These are phyloP conservation scores for Capsella bursapastoris DNA, from an alignment of 345 rosid species.

Conservation along the genomic window DNA sequence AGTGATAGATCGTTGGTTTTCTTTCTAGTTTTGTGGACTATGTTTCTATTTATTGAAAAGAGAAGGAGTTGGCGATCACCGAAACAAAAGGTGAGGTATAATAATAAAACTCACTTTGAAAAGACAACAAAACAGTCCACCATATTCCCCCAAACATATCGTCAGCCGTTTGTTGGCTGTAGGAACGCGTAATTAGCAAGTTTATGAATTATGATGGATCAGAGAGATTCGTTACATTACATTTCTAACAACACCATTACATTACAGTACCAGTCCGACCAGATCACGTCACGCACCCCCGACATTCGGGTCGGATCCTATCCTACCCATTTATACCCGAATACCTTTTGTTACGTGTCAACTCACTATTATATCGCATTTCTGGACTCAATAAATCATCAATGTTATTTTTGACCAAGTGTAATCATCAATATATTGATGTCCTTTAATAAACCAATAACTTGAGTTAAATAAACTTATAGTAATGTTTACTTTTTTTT, in stretches of 20 bases:
- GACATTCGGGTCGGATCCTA: slow-evolving; percentile 41
- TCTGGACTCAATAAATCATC: not conserved
- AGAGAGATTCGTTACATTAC: slow-evolving; percentile 47
- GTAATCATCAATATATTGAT: not conserved
- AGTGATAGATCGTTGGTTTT: not conserved
- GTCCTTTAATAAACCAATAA: not conserved
- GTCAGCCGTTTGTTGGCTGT: slow-evolving; percentile 34
- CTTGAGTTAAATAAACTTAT: not conserved
- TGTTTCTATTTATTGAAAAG: not conserved
- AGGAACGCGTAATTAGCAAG: slow-evolving; percentile 36
- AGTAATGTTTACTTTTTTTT: too few relatives aligned
- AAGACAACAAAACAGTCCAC: slow-evolving; percentile 25
- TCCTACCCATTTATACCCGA: slow-evolving; percentile 11
- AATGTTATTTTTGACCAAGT: too few relatives aligned
- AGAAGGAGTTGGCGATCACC: not conserved
- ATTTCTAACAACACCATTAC: slow-evolving; percentile 42
- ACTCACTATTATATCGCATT: slow-evolving; percentile 1
- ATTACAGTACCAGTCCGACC: slow-evolving; percentile 43
- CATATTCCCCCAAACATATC: slow-evolving; percentile 21
- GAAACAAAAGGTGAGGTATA: not conserved
- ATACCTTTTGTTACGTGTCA: not conserved
- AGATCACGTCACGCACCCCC: slow-evolving; percentile 42
- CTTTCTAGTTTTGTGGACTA: not conserved
- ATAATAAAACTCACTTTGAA: not conserved
- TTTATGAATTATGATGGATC: too few relatives aligned